A percentile compares a stretch with the other conserved stretches of the same genome.
Conservation (phyloP, 1,284 basidiomycete genomes). For the Naganishia liquefaciens region DNA sequence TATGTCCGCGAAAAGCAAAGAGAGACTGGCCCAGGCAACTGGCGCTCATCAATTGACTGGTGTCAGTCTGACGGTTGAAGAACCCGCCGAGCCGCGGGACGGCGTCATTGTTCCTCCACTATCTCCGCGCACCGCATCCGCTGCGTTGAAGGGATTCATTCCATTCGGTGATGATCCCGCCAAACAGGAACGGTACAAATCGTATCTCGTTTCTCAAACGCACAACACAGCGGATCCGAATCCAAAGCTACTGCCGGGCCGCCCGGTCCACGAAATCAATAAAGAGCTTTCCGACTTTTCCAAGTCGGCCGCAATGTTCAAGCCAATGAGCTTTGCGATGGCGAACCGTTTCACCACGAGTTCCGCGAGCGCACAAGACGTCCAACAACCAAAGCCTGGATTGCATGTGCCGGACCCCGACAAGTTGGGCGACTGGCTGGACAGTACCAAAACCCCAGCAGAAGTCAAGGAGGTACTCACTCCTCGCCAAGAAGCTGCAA, state of each 20-base stretch:
- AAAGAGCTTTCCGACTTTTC: conserved; percentile 84
- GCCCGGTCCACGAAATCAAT: conserved; percentile 68
- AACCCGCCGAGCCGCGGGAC: conserved; percentile 40
- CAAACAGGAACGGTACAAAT: conserved; percentile 82
- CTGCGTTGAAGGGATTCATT: conserved; percentile 84
- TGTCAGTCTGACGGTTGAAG: conserved; percentile 33
- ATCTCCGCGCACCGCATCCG: conserved; percentile 75
- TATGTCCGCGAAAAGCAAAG: conserved; percentile 84
- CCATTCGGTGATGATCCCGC: conserved; percentile 75
- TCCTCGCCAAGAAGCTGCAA: conserved; percentile 76
- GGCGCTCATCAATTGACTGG: conserved; percentile 36
- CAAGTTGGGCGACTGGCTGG: conserved; percentile 38
- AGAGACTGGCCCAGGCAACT: conserved; percentile 67
- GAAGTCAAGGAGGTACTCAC: conserved; percentile 59
- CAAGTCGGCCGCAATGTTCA: conserved; percentile 83
- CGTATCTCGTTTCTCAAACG: conserved; percentile 76
- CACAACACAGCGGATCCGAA: conserved; percentile 55
- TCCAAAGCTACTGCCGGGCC: conserved; percentile 60
- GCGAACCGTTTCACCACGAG: conserved; percentile 85
- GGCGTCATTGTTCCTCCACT: conserved; percentile 61
- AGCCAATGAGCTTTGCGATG: conserved; percentile 89
- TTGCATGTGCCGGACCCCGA: conserved; percentile 62
- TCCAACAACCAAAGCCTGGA: conserved; percentile 67
- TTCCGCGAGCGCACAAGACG: conserved; percentile 56
- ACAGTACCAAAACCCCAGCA: conserved; percentile 50